These are phyloP conservation scores for Torulaspora microellipsoides DNA, from an alignment of 805 yeast genomes.

Conservation along the genomic window DNA sequence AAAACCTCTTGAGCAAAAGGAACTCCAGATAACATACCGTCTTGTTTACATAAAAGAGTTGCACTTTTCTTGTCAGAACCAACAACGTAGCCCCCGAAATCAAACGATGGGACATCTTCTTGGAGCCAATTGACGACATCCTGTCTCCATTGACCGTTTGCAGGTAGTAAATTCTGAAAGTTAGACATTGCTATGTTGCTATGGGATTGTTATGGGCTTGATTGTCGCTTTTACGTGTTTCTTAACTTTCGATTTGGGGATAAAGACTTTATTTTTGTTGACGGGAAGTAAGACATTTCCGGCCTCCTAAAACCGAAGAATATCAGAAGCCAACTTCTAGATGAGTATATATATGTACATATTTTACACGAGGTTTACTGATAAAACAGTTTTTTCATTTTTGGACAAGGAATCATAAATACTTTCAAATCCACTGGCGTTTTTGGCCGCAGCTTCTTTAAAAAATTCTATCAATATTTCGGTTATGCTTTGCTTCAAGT, in stretches of 20 bases:
- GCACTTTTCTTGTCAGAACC: constrained; percentile 71
- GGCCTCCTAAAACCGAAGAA: neutral
- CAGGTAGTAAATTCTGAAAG: constrained; percentile 59
- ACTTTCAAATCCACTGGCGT: constrained; percentile 47
- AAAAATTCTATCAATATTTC: constrained; percentile 48
- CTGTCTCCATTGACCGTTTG: constrained; percentile 75
- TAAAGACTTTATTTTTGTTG: too few species aligned
- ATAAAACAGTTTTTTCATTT: constrained; percentile 48
- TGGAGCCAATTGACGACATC: constrained; percentile 69
- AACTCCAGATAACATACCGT: constrained; percentile 76
- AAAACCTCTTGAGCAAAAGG: constrained; percentile 88
- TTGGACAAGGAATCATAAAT: constrained; percentile 48
- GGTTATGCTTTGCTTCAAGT: constrained; percentile 22
- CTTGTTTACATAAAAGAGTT: constrained; percentile 72
- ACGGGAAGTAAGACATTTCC: too few species aligned
- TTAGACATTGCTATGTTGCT: constrained; percentile 21
- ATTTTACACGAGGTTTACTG: constrained; percentile 39
- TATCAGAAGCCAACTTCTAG: neutral
- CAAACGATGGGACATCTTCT: constrained; percentile 92
- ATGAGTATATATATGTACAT: neutral
- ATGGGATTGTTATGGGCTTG: too few species aligned
- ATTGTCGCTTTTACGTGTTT: too few species aligned
- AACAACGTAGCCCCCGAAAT: constrained; percentile 93
- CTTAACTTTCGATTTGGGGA: too few species aligned
- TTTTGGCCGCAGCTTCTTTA: constrained; percentile 48